Evolutionary conservation across 768 basidiomycete genomes (phyloP), one percentile per base, ranked within the genome.

Genomic region (Leccinum arenicola): DNA sequence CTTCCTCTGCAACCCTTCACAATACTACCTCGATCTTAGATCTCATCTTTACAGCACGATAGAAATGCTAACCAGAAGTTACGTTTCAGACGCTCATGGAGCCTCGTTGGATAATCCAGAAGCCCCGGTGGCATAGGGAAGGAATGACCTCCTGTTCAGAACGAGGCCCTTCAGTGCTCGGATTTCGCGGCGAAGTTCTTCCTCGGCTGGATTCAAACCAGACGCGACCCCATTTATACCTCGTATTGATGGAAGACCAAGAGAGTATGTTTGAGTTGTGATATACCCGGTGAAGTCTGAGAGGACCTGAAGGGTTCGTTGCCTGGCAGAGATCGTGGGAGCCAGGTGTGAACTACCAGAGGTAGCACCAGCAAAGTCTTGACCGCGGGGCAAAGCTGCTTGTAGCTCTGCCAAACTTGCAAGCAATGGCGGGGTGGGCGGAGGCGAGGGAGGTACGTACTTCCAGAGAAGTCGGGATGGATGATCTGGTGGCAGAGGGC

Each of bases 221-320:
- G 70, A 54, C 4, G 64, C 17, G 8, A 40, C 53, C 3, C 66
- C 73, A 48, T 58, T 59, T 19, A 36, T 25, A 21, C 66, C 52
- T 45, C 70, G 72, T 36, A 64, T 33, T 0, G 62, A 61, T 4
- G 63, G 52, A 14, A 61, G 36, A 27, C 56, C 62, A 3, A 73
- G 58, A 17, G 73, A 67, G 66, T 91, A 92, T 3, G 88, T 82
- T 63, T 91, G 87, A 9, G 87, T 80, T 58, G 87, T 86, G 66
- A 93, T 82, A 70, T 89, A 91, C 6, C 91, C 90, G 0, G 90
- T 92, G 60, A 93, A 81, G 64, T 89, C 86, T 2, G 86, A 80
- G 40, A 91, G 77, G 0, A 82, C 70, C 67, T 91, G 82, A 7
- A 91, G 74, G 10, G 85, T 85, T 64, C 84, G 80, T 64, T 89